Evolutionary conservation across 257 asterid genomes (phyloP).

Genomic region (Verbena officinalis): DNA sequence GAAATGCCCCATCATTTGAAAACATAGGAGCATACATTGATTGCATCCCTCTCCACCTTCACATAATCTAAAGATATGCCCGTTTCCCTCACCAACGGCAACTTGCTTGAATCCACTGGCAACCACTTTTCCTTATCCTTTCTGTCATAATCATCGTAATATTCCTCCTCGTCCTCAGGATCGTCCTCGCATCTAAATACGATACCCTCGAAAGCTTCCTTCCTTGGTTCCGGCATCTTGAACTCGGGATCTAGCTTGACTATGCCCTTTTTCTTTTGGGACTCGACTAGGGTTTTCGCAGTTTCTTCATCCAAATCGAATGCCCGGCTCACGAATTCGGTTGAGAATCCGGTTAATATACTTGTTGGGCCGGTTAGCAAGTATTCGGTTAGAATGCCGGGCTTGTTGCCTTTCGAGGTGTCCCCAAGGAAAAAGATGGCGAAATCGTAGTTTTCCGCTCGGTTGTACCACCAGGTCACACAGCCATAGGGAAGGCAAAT

Average conservation of each 20-base stretch:
- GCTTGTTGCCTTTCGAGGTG: conserved; percentile 64
- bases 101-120: conserved; percentile 64
- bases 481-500: conserved; percentile 78
- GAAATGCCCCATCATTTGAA: conserved; percentile 72
- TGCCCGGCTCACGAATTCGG: conserved; percentile 69
- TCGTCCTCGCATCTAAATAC: conserved; percentile 71
- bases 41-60: conserved; percentile 52
- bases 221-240: conserved; percentile 68
- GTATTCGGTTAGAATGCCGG: conserved; percentile 70
- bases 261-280: conserved; percentile 51
- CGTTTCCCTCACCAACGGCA: conserved; percentile 72
- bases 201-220: conserved; percentile 57
- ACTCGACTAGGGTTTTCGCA: conserved; percentile 57
- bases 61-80: conserved; percentile 79
- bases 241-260: conserved; percentile 51
- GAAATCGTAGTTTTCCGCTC: conserved; percentile 65
- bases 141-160: too few relatives aligned
- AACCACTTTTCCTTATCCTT: conserved; percentile 73
- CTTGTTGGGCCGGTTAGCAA: conserved; percentile 71
- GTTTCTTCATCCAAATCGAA: conserved; percentile 65
- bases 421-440: conserved; percentile 77
- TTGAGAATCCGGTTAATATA: conserved; percentile 74
- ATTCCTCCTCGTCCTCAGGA: too few relatives aligned
- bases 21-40: conserved; percentile 83
- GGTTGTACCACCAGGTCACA: conserved; percentile 85